Base-by-base conservation (phyloP, 352 stramenopile species). In the Pythium angustatum region DNA sequence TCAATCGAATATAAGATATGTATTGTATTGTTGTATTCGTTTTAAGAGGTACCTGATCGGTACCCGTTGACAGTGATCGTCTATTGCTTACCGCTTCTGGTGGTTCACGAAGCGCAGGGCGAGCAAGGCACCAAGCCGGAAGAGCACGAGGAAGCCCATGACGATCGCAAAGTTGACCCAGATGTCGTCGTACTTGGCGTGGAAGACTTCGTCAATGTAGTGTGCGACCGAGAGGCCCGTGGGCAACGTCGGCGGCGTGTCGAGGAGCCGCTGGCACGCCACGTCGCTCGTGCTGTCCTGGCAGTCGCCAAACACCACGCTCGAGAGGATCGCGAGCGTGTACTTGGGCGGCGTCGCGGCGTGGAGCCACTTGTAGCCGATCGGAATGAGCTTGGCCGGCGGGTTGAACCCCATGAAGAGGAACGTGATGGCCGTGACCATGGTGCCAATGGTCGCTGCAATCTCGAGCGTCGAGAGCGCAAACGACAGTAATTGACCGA, bases 341-440 rank as follows among this genome's bases (percentile, higher is more conserved):
- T 76, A 76, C 45, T 61, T 62, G 9, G 51, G 69, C 10, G 69
- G 64, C 7, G 56, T 75, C 41, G 85, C 77, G 49, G 79, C 69
- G 68, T 85, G 81, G 34, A 88, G 69, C 78, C 77, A 87, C 52
- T 79, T 75, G 65, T 84, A 85, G n/a, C 73, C 77, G 0, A 62
- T 31, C 2, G 78, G 78, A 47, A 87, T 85, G 22, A 62, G 61
- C 14, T 66, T 66, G 14, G 78, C 69, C n/a, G 79, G 77, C 17
- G 81, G 79, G 50, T 87, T 88, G 71, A 83, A 90, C 28, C 82
- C 85, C 72, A 84, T 84, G 68, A 91, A 90, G 17, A 91, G 70
- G 63, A 92, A 81, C 62, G 84, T 86, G 57, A 91, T 73, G 73
- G 22, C 58, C 62, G 56, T 78, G 27, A 87, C 27, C 47, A 84